Evolutionary conservation across 2,329 filamentous ascomycete genomes (phyloP).

Genomic region (Coniochaeta sp.): DNA sequence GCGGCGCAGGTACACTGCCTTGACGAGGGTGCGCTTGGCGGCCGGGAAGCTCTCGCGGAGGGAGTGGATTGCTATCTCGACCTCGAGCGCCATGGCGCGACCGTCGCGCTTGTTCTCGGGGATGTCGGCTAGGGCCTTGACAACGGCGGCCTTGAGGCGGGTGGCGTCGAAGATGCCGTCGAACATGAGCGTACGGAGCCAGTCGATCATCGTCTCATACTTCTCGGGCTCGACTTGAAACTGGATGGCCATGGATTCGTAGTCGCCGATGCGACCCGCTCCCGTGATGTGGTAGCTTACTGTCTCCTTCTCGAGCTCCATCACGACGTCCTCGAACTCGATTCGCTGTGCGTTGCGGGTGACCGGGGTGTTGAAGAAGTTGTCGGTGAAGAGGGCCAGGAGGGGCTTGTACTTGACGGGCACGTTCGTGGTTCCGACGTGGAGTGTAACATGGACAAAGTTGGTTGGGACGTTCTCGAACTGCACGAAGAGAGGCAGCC

Average conservation of each 20-base stretch:
- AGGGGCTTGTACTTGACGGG: conserved; percentile 81
- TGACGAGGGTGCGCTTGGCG: conserved; percentile 76
- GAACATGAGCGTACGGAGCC: conserved; percentile 82
- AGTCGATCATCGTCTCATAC: conserved; percentile 73
- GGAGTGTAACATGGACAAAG: conserved; percentile 79
- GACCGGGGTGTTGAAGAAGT: conserved; percentile 92
- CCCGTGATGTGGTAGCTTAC: conserved; percentile 72
- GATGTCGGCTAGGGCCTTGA: conserved; percentile 83
- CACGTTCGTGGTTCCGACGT: conserved; percentile 70
- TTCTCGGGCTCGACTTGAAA: conserved; percentile 86
- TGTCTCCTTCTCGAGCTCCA: conserved; percentile 84
- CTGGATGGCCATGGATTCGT: conserved; percentile 72
- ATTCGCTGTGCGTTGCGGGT: conserved; percentile 67
- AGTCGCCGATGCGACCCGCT: conserved; percentile 63
- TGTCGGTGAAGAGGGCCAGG: conserved; percentile 76
- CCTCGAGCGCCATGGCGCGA: conserved; percentile 55
- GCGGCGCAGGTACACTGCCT: conserved; percentile 78
- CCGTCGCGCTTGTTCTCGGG: conserved; percentile 89
- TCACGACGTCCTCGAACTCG: conserved; percentile 87
- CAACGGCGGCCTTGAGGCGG: conserved; percentile 56
- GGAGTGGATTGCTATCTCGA: conserved; percentile 74
- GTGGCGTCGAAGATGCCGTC: conserved; percentile 78
- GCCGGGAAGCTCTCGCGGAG: conserved; percentile 69
- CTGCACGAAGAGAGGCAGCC: conserved; percentile 82
- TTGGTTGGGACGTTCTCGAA: conserved; percentile 92